Evolutionary conservation across 2,329 filamentous ascomycete genomes (phyloP), one percentile per base, ranked within the genome.

Genomic region (Penicillium rolfsii): DNA sequence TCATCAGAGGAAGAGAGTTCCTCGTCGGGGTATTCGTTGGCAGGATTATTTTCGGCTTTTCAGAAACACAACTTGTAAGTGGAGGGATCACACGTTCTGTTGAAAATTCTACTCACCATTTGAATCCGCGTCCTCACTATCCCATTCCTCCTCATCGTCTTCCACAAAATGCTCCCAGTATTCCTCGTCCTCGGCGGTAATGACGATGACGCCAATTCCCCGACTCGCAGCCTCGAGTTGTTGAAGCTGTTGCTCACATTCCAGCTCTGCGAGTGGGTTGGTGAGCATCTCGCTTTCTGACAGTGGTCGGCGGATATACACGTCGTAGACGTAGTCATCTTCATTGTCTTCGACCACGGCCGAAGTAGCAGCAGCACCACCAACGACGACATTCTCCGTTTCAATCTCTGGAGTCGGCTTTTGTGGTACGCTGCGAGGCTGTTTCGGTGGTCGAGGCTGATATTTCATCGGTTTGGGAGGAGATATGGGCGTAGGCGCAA

Each of bases 101-200:
- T 2, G 9, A 3, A 30, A 2, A 30, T 4, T 33, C 4, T 30
- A 53, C 74, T 68, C 71, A 82, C 81, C 84, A 70, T 89, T 88
- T 40, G 85, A 85, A 65, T 88, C 85, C 28, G 85, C 85, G 63
- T 87, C 85, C 60, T 88, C 86, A 36, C 81, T 85, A 63, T 86
- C 81, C 76, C 82, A 85, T 49, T 82, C 80, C 49, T 83, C 83
- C 16, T 83, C 81, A 14, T 84, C 82, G n/a, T 83, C 79, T 58
- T 81, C 79, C 4, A 82, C 78, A 69, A 85, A 85, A 26, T 79
- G 76, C 60, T 85, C 82, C 86, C 85, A 88, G 56, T 83, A 79
- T 45, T 83, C 79, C 64, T 86, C 73, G 49, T 79, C 76, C 60
- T 79, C 75, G 3, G 73, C 67, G 8, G 75, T 75, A 59, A 79